Conservation (phyloP, 2,329 filamentous ascomycete genomes). For the Sporothrix protearum region DNA sequence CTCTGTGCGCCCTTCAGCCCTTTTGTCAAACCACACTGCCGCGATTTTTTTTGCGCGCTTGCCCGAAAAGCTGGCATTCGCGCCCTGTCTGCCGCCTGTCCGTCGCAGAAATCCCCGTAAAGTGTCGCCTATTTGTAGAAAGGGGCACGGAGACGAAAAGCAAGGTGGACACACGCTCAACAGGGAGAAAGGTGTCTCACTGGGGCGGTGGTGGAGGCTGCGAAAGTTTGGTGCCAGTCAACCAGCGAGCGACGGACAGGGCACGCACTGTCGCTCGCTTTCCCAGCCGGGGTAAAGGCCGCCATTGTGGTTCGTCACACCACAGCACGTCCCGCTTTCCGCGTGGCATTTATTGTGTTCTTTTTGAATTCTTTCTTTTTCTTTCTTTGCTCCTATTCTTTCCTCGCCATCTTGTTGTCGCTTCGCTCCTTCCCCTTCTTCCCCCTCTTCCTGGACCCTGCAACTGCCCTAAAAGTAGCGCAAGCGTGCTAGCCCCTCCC, state of each 20-base stretch:
- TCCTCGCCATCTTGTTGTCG: not conserved
- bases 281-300: not conserved
- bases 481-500: not conserved
- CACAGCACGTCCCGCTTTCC: conserved; percentile 15
- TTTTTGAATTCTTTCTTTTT: not conserved
- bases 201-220: not conserved
- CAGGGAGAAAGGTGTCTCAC: not conserved
- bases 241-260: not conserved
- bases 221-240: not conserved
- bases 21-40: not conserved
- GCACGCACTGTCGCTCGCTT: not conserved
- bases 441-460: conserved; percentile 9
- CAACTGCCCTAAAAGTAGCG: conserved; percentile 2
- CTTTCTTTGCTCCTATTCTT: not conserved
- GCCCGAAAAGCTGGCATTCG: not conserved
- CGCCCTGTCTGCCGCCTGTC: not conserved
- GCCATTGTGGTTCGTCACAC: conserved; percentile 16
- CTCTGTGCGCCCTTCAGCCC: not conserved
- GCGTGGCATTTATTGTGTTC: conserved; percentile 13
- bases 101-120: not conserved
- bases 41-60: not conserved
- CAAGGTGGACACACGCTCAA: not conserved
- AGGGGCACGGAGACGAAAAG: not conserved
- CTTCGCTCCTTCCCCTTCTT: not conserved
- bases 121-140: not conserved